Percentiles rank a stretch among this genome's conserved stretches.
These are phyloP conservation scores for Epichloe gansuensis DNA, from an alignment of 2,329 filamentous ascomycete species.

Conservation along the genomic window DNA sequence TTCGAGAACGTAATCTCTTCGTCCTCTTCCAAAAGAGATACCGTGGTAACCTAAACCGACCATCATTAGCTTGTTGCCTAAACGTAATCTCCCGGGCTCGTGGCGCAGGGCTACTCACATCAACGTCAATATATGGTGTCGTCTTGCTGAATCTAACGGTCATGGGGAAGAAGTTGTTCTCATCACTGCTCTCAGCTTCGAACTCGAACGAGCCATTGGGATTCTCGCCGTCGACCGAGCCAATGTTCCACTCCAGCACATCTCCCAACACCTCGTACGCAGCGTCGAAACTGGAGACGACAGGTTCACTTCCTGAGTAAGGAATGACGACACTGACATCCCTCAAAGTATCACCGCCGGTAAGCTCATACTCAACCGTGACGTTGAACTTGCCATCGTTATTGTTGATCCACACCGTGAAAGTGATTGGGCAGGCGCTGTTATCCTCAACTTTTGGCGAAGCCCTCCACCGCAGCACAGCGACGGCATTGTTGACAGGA, in stretches of 20 bases:
- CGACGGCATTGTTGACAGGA: slow-evolving; percentile 86
- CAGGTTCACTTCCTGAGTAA: slow-evolving; percentile 71
- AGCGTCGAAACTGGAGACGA: slow-evolving; percentile 85
- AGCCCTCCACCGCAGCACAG: slow-evolving; percentile 85
- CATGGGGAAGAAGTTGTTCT: slow-evolving; percentile 98
- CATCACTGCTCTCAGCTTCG: slow-evolving; percentile 74
- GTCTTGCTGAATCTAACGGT: slow-evolving; percentile 77
- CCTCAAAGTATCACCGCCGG: slow-evolving; percentile 61
- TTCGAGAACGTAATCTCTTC: slow-evolving; percentile 75
- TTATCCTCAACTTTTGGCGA: slow-evolving; percentile 69
- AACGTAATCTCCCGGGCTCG: not conserved
- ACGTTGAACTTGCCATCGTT: slow-evolving; percentile 73
- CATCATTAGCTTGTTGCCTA: slow-evolving; percentile 13
- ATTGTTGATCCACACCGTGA: slow-evolving; percentile 96
- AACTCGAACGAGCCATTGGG: slow-evolving; percentile 86
- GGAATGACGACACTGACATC: slow-evolving; percentile 85
- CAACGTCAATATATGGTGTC: slow-evolving; percentile 78
- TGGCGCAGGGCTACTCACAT: slow-evolving; percentile 49
- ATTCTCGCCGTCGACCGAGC: slow-evolving; percentile 71
- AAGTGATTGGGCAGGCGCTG: slow-evolving; percentile 77
- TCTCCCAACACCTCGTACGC: slow-evolving; percentile 90
- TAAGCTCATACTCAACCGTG: slow-evolving; percentile 91
- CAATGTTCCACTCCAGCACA: slow-evolving; percentile 86
- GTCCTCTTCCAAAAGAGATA: slow-evolving; percentile 59
- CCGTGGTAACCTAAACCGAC: slow-evolving; percentile 42